Conservation (phyloP, 306 rosid genomes). For the Medicago truncatula region MtrunA17r5.0-ANR NC_053042.1:37635501-37636000, state of each 20-base stretch:
- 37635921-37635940: neutral
- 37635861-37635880: neutral
- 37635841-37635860: neutral
- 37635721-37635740: neutral
- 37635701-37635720: neutral
- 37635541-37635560: too few species aligned
- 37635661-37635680: neutral
- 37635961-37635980: too few species aligned
- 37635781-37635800: neutral
- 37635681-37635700: neutral
- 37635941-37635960: too few species aligned
- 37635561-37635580: too few species aligned
- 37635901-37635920: neutral
- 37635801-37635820: neutral
- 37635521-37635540: too few species aligned
- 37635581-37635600: too few species aligned
- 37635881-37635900: neutral
- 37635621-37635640: neutral
- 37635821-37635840: neutral
- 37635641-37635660: neutral
- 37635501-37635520: too few species aligned
- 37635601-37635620: too few species aligned
- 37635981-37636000: too few species aligned
- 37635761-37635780: neutral
- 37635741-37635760: neutral